Evolutionary conservation across 2,329 filamentous ascomycete species (phyloP), one percentile per base, ranked within the genome.

Genomic region (Penicillium sp.): DNA sequence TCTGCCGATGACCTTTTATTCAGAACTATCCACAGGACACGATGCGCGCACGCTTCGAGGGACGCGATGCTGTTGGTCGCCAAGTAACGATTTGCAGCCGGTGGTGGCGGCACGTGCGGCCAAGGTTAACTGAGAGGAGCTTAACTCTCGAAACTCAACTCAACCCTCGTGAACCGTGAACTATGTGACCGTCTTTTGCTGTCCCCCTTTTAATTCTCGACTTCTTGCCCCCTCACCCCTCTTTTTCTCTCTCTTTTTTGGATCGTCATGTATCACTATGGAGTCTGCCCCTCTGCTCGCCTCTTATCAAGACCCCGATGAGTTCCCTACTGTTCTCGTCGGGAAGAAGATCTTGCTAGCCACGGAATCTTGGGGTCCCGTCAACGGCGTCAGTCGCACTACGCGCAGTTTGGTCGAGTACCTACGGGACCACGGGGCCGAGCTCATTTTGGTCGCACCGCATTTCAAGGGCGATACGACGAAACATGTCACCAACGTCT

Each of bases 341-440:
- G 83, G 82, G 9, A 85, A 84, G 68, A 81, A 80, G 56, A 78
- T 89, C 55, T 71, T 89, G 7, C 78, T 89, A 7, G 86, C 85
- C 56, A 88, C 85, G 13, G 86, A 89, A 66, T 88, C 85, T 0
- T 85, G 88, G 52, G 86, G 85, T 3, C 86, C 86, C 0, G 84
- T 89, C 65, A 89, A 89, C 64, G 86, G 86, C n/a, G 86, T 89
- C 42, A 87, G 83, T 62, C 79, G 85, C 55, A 89, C 86, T 4
- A 89, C 86, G 0, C 74, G 85, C 60, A 87, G 85, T 76, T 78
- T 89, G 47, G 83, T 89, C 49, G 82, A 84, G 65, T 86, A 88
- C 59, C 74, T 89, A 18, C 80, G 84, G 51, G 74, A 74, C n/a
- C 74, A 88, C 59, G 85, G 84, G 18, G 85, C 81, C 10, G 77